Conservation (phyloP, 1,139 yeast species). For the Geotrichum cucujoidarum region DNA sequence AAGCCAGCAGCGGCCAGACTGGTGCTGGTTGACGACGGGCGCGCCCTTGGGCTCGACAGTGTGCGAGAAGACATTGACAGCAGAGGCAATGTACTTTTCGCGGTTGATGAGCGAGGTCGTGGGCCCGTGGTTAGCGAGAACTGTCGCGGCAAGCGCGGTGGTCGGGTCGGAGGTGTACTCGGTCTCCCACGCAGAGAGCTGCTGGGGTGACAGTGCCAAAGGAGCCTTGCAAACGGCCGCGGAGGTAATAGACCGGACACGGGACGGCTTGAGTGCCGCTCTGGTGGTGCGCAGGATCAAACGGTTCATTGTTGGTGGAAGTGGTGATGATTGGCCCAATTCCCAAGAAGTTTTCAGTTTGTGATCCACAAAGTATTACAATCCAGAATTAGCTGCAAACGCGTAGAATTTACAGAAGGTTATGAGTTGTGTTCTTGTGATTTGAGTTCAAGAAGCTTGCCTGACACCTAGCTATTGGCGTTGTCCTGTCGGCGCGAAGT, state of each 20-base stretch:
- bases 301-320: too few relatives aligned
- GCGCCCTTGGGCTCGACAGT: slow-evolving; percentile 60
- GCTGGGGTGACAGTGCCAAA: slow-evolving; percentile 3
- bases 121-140: slow-evolving; percentile 33
- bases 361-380: too few relatives aligned
- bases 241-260: neutral
- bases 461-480: too few relatives aligned
- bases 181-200: slow-evolving; percentile 29
- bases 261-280: neutral
- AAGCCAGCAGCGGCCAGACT: slow-evolving; percentile 82
- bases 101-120: slow-evolving; percentile 42
- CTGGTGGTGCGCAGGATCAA: too few relatives aligned
- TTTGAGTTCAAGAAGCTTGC: too few relatives aligned
- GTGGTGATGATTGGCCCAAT: too few relatives aligned
- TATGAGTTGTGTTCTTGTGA: too few relatives aligned
- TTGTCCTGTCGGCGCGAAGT: too few relatives aligned
- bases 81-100: slow-evolving; percentile 39
- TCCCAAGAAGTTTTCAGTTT: too few relatives aligned
- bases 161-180: slow-evolving; percentile 29
- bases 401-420: too few relatives aligned
- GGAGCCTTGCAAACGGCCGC: neutral
- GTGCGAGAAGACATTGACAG: slow-evolving; percentile 50
- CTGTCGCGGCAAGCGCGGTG: slow-evolving; percentile 34
- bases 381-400: too few relatives aligned
- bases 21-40: slow-evolving; percentile 68